Percentiles rank a stretch among this genome's conserved stretches.
phyloP scores from a whole-genome alignment of 1,284 basidiomycete genomes.

The Serendipita sp. region DNA sequence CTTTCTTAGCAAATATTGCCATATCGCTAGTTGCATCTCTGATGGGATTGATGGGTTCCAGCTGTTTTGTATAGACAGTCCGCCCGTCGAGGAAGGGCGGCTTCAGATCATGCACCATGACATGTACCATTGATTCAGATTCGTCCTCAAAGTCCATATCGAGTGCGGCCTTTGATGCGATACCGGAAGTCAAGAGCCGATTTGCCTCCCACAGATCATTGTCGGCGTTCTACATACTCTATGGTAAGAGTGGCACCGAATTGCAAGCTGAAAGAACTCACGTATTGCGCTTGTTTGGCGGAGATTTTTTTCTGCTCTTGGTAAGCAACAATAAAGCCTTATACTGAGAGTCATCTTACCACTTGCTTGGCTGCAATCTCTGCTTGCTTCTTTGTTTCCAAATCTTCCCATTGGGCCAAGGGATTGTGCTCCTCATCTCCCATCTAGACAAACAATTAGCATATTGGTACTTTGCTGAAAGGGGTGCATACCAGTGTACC shows the following conservation, averaged over 20 bases:
- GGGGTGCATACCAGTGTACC: constrained; percentile 44
- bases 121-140: constrained; percentile 88
- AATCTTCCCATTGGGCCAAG: constrained; percentile 80
- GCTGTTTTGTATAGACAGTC: constrained; percentile 90
- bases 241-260: constrained; percentile 10
- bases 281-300: constrained; percentile 87
- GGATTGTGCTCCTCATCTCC: constrained; percentile 89
- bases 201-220: constrained; percentile 98
- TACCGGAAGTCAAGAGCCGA: constrained; percentile 89
- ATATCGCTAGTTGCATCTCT: constrained; percentile 88
- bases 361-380: constrained; percentile 70
- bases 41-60: constrained; percentile 95
- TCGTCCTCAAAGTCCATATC: constrained; percentile 85
- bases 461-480: neutral
- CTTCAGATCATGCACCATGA: constrained; percentile 93
- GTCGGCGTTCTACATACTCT: constrained; percentile 68
- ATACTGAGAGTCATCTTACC: constrained; percentile 26
- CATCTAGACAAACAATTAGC: constrained; percentile 18
- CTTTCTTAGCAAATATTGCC: constrained; percentile 92
- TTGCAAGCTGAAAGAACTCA: constrained; percentile 26
- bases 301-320: constrained; percentile 61
- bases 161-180: constrained; percentile 71
- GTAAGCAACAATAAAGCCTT: constrained; percentile 6
- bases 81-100: constrained; percentile 96
- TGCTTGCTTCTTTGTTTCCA: constrained; percentile 55